Base-by-base conservation (phyloP, 164 flowering plant genomes). In the Santalum album region DNA sequence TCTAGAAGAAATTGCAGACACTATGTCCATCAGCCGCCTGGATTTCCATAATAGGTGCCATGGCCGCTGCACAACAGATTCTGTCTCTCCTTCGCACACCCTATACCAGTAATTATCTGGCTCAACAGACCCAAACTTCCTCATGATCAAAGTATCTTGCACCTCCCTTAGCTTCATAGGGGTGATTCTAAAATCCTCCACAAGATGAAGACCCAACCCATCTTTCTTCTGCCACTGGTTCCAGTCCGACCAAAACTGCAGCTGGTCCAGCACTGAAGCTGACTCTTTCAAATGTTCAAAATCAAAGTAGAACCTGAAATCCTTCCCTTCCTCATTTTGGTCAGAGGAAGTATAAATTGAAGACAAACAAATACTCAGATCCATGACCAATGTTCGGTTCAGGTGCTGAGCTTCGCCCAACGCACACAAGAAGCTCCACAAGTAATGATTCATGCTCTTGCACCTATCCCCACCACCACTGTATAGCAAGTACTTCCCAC, bases 41-140 rank as follows among this genome's bases (percentile, higher is more conserved):
- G 97, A 87, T 66, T 90, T 90, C 96, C 90, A 83, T 21, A 90
- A 19, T 59, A 85, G 63, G 69, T 84, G 84, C 98, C 98, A 91
- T 17, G 98, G 96, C 36, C 95, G 70, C 57, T 82, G 80, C 55
- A 88, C 75, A 56, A 81, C 85, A 18, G 86, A 77, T 54, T 88
- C 90, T 0, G 90, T 73, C 64, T 88, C 96, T 14, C 98, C 95
- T 70, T 91, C 98, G 52, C 98, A 91, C 12, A 91, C 96, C 61
- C 92, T 72, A 57, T 90, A 87, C 97, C 96, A 85, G 71, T 87
- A 87, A 63, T 87, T 90, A 64, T 87, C 96, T 3, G 94, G 89
- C 71, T 83, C 89, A 36, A 73, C 82, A 3, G 74, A 55, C 23
- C 94, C 96, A 64, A 90, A 90, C 74, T 81, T 90, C 69, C 97